Evolutionary conservation across 495 filamentous ascomycete genomes (phyloP).

Genomic region (Pseudoneurospora amorphoporcata): DNA sequence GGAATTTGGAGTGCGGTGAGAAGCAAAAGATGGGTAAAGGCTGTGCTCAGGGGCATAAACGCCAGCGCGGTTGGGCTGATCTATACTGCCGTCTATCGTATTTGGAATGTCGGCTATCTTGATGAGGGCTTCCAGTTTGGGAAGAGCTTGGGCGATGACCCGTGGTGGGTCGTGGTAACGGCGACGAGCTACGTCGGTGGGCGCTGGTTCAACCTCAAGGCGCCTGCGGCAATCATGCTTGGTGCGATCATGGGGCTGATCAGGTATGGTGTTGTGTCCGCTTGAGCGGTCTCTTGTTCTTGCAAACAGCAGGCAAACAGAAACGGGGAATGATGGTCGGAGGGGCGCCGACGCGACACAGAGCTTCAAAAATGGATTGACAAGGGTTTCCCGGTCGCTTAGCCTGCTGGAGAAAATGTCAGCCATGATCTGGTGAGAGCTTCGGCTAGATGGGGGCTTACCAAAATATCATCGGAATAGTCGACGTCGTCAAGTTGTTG

Average conservation of each 20-base stretch:
- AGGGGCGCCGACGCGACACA: neutral
- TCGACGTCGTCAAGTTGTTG: no score
- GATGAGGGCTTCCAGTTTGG: conserved; percentile 43
- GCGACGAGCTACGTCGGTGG: conserved; percentile 53
- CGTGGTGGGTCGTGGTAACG: conserved; percentile 68
- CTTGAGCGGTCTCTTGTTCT: conserved; percentile 2
- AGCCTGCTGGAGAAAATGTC: neutral
- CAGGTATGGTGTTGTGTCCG: conserved; percentile 49
- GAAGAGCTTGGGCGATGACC: conserved; percentile 49
- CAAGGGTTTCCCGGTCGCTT: neutral
- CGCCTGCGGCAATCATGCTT: conserved; percentile 53
- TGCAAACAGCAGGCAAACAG: neutral
- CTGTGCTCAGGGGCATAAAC: conserved; percentile 58
- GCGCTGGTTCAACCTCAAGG: conserved; percentile 49
- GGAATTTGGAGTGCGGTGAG: conserved; percentile 58
- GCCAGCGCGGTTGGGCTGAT: conserved; percentile 69
- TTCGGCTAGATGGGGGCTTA: neutral
- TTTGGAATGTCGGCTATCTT: conserved; percentile 71
- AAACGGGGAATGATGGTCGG: neutral
- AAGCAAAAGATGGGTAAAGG: conserved; percentile 41
- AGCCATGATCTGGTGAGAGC: neutral
- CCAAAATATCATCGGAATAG: neutral
- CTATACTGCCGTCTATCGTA: conserved; percentile 76
- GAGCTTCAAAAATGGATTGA: neutral
- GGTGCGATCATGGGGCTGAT: conserved; percentile 55